Evolutionary conservation across 257 asterid genomes (phyloP), one percentile per base, ranked within the genome.

Genomic region (Galeopsis tetrahit): DNA sequence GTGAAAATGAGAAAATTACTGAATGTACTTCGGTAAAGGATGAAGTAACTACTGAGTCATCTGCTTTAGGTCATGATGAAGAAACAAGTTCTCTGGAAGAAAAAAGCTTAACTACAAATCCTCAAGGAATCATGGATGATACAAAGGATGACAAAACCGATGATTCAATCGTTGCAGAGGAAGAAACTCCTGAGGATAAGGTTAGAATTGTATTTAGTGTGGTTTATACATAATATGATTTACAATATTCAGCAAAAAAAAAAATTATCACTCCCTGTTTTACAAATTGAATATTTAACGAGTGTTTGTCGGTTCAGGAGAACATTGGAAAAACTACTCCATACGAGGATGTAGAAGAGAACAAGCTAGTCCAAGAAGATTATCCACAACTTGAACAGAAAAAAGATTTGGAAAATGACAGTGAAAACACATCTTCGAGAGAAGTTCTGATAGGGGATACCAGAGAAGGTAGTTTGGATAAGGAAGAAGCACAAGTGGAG

Each of bases 401-500:
- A 6, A 60, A 74, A 61, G 46, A 15, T 56, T 3, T 56, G 66
- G 43, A 61, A 28, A 39, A 40, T 14, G 69, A 60, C 15, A 46
- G 39, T 60, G 66, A 60, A 51, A 49, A 39, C 15, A 35, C 35
- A 56, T 61, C 68, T 76, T 70, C 10, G 28, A n/a, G 36, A 65
- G 79, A 75, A 71, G 62, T 69, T 68, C 48, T 58, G 34, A n/a
- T n/a, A 58, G 46, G 32, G 62, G 46, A 28, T 13, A 42, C 34
- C 53, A 57, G 11, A 32, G 75, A 73, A 61, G 66, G n/a, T 14
- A 34, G 33, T 28, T 42, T 28, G 65, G 75, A 31, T 38, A 44
- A 75, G 36, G 75, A 70, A 39, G 78, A 78, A 77, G 55, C 82
- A 52, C 65, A 55, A 5, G 65, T 33, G 75, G 80, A 75, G 52